These are phyloP conservation scores for Protoeuglena noctilucae DNA, from an alignment of 139 green algal species.

Conservation along the genomic window DNA sequence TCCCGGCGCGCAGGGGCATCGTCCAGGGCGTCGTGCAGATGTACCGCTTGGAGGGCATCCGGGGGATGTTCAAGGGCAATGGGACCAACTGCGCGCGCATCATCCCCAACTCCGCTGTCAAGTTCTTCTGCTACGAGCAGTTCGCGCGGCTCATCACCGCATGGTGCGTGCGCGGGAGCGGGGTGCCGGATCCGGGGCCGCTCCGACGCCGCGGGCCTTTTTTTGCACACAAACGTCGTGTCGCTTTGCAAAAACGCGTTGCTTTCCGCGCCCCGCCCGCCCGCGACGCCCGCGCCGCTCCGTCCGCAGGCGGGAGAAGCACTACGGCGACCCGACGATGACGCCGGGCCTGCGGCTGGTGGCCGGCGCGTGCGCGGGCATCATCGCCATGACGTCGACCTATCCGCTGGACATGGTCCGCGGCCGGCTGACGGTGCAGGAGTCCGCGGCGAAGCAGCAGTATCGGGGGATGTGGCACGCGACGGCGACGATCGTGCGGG, in stretches of 20 bases:
- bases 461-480: conserved; percentile 87
- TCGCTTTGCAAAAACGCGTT: not conserved
- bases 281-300: too few species aligned
- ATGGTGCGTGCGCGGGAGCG: not conserved
- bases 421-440: conserved; percentile 71
- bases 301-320: too few species aligned
- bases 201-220: too few species aligned
- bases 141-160: too few species aligned
- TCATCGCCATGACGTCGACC: conserved; percentile 83
- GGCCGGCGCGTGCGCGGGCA: conserved; percentile 80
- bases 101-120: conserved; percentile 91
- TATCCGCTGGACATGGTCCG: conserved; percentile 98
- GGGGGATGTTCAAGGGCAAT: conserved; percentile 91
- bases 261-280: too few species aligned
- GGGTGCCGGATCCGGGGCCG: not conserved
- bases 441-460: conserved; percentile 31
- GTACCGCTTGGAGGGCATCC: conserved; percentile 57
- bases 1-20: not conserved
- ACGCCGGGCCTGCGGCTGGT: conserved; percentile 66
- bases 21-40: conserved; percentile 71
- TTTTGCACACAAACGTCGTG: too few species aligned
- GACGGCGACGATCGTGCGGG: conserved; percentile 43
- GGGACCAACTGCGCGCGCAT: conserved; percentile 96
- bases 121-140: conserved; percentile 95
- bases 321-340: conserved; percentile 56